Percentiles rank a stretch among this genome's conserved stretches.
These are phyloP conservation scores for Xylariaceae sp. DNA, from an alignment of 2,329 filamentous ascomycete species.

Conservation along the genomic window DNA sequence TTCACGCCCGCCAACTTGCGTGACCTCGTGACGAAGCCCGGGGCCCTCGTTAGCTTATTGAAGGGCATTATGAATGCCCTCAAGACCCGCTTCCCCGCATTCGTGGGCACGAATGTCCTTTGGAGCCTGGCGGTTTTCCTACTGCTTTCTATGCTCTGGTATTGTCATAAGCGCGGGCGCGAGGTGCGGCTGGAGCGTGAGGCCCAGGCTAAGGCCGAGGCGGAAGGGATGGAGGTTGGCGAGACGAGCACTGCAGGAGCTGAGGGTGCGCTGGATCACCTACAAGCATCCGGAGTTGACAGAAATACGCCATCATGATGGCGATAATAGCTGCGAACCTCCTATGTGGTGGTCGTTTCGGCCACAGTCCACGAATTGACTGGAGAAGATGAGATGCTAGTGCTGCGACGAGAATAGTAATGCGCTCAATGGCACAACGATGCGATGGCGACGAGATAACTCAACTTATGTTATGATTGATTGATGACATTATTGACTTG, in stretches of 20 bases:
- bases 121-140: conserved; percentile 86
- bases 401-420: too few relatives aligned
- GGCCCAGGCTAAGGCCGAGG: conserved; percentile 34
- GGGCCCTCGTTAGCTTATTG: conserved; percentile 77
- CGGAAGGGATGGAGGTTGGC: conserved; percentile 25
- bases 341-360: too few relatives aligned
- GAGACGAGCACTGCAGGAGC: neutral
- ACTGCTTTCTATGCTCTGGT: conserved; percentile 92
- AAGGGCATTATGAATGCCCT: conserved; percentile 87
- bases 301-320: too few relatives aligned
- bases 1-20: conserved; percentile 67
- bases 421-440: too few relatives aligned
- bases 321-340: too few relatives aligned
- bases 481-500: too few relatives aligned
- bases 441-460: too few relatives aligned
- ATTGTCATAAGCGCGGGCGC: conserved; percentile 90
- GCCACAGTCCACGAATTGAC: too few relatives aligned
- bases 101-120: conserved; percentile 85
- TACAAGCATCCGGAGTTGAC: too few relatives aligned
- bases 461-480: too few relatives aligned
- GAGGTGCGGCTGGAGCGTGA: conserved; percentile 72
- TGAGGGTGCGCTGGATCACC: conserved; percentile 23
- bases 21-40: conserved; percentile 76
- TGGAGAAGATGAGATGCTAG: too few relatives aligned
- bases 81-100: conserved; percentile 80